A percentile compares a stretch with the other conserved stretches of the same genome.
Evolutionary conservation across 73 alveolate genomes (phyloP).

Genomic region (Blepharisma japonicum): DNA sequence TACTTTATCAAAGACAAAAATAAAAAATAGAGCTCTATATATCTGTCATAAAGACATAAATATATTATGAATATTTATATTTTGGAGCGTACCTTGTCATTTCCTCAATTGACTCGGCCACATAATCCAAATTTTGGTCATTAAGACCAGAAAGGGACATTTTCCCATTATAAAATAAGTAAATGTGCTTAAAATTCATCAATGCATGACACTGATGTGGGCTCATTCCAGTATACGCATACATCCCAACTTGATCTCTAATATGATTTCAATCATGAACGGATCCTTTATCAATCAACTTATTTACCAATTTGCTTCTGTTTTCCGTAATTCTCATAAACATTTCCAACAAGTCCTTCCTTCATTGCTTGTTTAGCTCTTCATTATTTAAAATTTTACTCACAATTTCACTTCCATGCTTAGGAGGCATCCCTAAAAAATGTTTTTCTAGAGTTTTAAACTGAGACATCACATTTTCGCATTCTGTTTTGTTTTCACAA

Average conservation of each 20-base stretch:
- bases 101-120: conserved; percentile 84
- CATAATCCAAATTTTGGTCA: conserved; percentile 64
- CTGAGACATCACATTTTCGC: conserved; percentile 56
- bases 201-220: conserved; percentile 62
- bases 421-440: conserved; percentile 78
- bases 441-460: conserved; percentile 61
- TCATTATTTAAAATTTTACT: conserved; percentile 65
- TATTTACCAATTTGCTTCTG: conserved; percentile 53
- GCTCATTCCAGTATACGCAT: conserved; percentile 77
- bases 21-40: no score
- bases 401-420: conserved; percentile 69
- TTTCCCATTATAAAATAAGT: conserved; percentile 61
- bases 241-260: conserved; percentile 74
- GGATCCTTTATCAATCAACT: conserved; percentile 44
- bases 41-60: no score
- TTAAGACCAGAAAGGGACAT: conserved; percentile 73
- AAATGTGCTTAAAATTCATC: conserved; percentile 55
- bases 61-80: no score
- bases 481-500: conserved; percentile 50
- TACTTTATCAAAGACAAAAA: no score
- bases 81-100: conserved; percentile 2
- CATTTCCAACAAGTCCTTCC: conserved; percentile 55
- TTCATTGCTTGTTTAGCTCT: conserved; percentile 64
- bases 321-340: conserved; percentile 63
- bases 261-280: conserved; percentile 67